Evolutionary conservation across 108 stramenopile species (phyloP), one percentile per base, ranked within the genome.

Genomic region (Pseudonitzschia delicatissima): DNA sequence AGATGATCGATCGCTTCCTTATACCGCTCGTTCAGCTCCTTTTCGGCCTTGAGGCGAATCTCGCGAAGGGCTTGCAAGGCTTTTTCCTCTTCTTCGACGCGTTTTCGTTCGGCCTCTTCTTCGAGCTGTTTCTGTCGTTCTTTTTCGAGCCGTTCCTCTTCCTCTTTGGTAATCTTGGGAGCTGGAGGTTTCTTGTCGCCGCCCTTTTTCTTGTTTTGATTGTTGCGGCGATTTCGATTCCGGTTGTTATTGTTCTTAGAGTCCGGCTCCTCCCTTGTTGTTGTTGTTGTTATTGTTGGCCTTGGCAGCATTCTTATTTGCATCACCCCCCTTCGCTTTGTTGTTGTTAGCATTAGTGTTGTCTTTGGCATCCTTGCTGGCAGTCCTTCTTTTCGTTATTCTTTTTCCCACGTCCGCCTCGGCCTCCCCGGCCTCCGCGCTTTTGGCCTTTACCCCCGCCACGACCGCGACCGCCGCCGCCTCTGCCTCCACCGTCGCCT

Each of bases 51-150:
- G 5, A 28, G 37, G 2, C 69, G 39, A 9, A 52, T 51, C 61
- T 65, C 40, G 17, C 45, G 48, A 26, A 36, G 68, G 23, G 59
- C 73, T 45, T 63, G 64, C 34, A 49, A 28, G 3, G 74, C 74
- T 53, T 66, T 64, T 48, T 67, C 50, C 45, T 69, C 67, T 69
- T 64, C 53, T 62, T 76, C 76, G 9, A 68, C 45, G 20, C 72
- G 64, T 57, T 77, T 73, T 11, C 66, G 57, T 39, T 73, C 79
- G 34, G 57, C 71, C 18, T 68, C 77, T 45, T 57, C 74, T 35
- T 40, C 77, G 47, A 63, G 69, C 36, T 60, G 65, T 42, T 51
- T 27, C 49, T 64, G 26, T 37, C 47, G 42, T 57, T 77, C 71
- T 32, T 74, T 37, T 67, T 74, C 73, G 28, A 63, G 34, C 25